Base-by-base conservation (phyloP, 805 yeast species). In the Candida multigemmis region DNA sequence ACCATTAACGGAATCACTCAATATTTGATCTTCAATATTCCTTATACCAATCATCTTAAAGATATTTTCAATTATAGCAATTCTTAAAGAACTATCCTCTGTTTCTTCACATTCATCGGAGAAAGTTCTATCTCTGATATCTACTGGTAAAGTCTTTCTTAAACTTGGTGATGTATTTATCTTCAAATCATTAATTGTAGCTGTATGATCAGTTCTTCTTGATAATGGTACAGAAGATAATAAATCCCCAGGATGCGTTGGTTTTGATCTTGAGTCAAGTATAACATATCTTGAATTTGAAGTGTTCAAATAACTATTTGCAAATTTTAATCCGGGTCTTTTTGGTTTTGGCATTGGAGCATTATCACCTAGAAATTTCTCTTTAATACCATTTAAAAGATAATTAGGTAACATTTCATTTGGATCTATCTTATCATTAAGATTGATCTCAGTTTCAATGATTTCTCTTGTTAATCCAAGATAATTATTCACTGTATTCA, bases 401-500 rank as follows among this genome's bases (percentile, higher is more conserved):
- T 77, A 78, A 6, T 65, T 48, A 0, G 96, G 95, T 12, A 84
- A 50, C 24, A 36, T 37, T 11, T 39, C 43, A 5, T 38, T 38
- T 3, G 32, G 20, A 14, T 34, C 32, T 12, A 34, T 22, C 0
- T 53, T 47, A 8, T 59, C 51, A 45, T 87, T 89, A 22, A 85
- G 56, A 14, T 64, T 60, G 5, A 69, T 53, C 44, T 89, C 98
- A 11, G 89, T 76, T 30, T 77, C 73, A 42, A 82, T 68, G 16
- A 89, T 75, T 41, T 86, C 95, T 12, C 69, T 60, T 0, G 96
- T 85, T 13, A 89, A 55, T 0, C 94, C 96, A 25, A 89, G 60
- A 48, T 89, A 91, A 35, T 73, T 69, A 48, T 87, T 91, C 7
- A 91, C 83, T 0, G 96, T 83, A 44, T 83, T 87, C 51, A 89